These are phyloP conservation scores for Arthroderma sp. DNA, from an alignment of 2,329 filamentous ascomycete genomes.

Conservation along the genomic window DNA sequence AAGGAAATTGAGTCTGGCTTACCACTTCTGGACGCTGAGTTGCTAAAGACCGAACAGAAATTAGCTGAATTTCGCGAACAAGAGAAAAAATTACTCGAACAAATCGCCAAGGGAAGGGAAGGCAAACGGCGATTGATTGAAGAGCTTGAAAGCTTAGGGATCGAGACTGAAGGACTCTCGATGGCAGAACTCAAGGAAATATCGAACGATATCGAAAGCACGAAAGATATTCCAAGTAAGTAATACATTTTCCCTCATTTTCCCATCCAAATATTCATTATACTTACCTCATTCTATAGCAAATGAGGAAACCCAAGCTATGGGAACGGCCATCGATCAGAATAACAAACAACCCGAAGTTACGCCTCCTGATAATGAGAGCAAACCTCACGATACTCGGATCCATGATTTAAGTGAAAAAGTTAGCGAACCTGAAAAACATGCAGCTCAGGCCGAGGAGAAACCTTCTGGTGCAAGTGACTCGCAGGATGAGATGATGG, in stretches of 20 bases:
- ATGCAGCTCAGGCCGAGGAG: background rate
- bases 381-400: background rate
- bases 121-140: constrained; percentile 34
- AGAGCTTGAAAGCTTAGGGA: constrained; percentile 39
- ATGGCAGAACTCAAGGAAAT: background rate
- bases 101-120: constrained; percentile 36
- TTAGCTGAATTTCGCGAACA: constrained; percentile 25
- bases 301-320: background rate
- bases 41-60: constrained; percentile 27
- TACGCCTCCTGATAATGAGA: background rate
- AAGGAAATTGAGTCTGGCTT: constrained; percentile 40
- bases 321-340: background rate
- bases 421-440: background rate
- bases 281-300: background rate
- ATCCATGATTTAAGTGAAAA: background rate
- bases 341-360: background rate
- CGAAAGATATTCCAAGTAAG: background rate
- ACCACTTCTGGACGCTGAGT: constrained; percentile 36
- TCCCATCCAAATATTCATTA: background rate
- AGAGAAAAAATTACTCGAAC: constrained; percentile 31
- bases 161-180: constrained; percentile 37
- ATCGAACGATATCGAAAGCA: background rate
- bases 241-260: background rate
- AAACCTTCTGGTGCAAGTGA: background rate
- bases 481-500: background rate